These are phyloP conservation scores for Microthlaspi erraticum DNA, from an alignment of 345 rosid species.

Conservation along the genomic window DNA sequence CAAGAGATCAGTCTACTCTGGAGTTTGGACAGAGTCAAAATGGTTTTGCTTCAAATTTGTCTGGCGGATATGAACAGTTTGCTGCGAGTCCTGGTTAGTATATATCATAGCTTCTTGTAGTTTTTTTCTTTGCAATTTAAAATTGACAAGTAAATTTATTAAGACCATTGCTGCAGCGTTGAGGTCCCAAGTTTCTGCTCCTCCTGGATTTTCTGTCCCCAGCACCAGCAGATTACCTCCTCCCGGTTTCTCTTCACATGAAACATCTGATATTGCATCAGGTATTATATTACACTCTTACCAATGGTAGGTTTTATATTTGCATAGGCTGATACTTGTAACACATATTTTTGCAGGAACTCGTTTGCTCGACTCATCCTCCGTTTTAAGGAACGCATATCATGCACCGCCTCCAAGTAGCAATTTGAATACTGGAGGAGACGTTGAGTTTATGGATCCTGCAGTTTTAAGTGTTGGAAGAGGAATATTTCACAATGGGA, in stretches of 20 bases:
- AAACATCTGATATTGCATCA: conserved; percentile 55
- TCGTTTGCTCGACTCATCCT: conserved; percentile 54
- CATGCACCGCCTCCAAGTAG: conserved; percentile 50
- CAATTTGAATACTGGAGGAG: conserved; percentile 50
- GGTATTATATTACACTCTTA: conserved; percentile 50
- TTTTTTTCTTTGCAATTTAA: not conserved
- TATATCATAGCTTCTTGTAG: not conserved
- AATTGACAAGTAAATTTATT: not conserved
- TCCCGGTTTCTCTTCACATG: conserved; percentile 85
- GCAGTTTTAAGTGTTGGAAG: conserved; percentile 95
- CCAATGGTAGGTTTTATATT: not conserved
- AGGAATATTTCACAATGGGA: conserved; percentile 67
- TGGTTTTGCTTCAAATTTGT: conserved; percentile 56
- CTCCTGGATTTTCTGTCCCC: conserved; percentile 87
- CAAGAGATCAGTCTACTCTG: conserved; percentile 47
- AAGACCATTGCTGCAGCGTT: conserved; percentile 30
- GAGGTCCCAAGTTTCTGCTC: conserved; percentile 74
- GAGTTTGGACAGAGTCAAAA: conserved; percentile 46
- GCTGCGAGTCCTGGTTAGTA: conserved; percentile 60
- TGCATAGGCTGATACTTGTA: conserved; percentile 8
- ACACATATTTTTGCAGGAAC: conserved; percentile 50
- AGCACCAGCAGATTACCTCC: conserved; percentile 88
- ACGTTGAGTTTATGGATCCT: conserved; percentile 89
- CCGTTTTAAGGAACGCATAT: conserved; percentile 59
- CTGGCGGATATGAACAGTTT: conserved; percentile 56